These are phyloP conservation scores for Aspergillus nidulans DNA, from an alignment of 495 filamentous ascomycete genomes.

Conservation along the genomic window DNA sequence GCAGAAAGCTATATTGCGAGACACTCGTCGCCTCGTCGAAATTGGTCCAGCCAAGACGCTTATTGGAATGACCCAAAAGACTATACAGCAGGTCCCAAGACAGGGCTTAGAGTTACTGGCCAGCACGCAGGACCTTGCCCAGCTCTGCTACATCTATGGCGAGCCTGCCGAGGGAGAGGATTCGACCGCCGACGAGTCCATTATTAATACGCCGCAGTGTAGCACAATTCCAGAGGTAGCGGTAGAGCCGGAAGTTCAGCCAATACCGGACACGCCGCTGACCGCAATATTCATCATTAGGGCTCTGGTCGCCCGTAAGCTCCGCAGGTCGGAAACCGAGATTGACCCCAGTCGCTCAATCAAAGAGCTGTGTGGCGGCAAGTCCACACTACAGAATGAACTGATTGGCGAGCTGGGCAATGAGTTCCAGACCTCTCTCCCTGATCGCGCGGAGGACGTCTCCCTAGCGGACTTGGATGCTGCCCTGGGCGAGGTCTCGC, in stretches of 20 bases:
- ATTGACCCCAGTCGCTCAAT: conserved; percentile 52
- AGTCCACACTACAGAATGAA: conserved; percentile 95
- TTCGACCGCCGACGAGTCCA: neutral
- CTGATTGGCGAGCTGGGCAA: conserved; percentile 92
- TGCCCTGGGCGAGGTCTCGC: conserved; percentile 85
- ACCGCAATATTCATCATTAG: conserved; percentile 82
- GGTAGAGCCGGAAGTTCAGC: too few relatives aligned
- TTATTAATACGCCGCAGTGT: neutral
- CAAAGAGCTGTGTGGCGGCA: conserved; percentile 94
- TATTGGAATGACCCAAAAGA: conserved; percentile 91
- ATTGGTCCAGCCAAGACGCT: conserved; percentile 93
- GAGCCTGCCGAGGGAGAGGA: conserved; percentile 66
- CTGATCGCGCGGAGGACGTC: conserved; percentile 89
- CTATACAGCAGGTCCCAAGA: conserved; percentile 94
- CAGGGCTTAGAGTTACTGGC: conserved; percentile 82
- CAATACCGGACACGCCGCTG: conserved; percentile 68
- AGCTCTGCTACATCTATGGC: conserved; percentile 53
- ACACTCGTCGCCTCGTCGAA: conserved; percentile 88
- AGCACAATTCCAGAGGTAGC: conserved; percentile 30
- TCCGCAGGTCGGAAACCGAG: conserved; percentile 74
- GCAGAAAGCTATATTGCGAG: conserved; percentile 93
- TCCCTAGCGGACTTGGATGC: conserved; percentile 28
- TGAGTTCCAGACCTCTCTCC: conserved; percentile 94
- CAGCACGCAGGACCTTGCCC: conserved; percentile 99
- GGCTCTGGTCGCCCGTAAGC: conserved; percentile 85